Base-by-base conservation (phyloP, 2,329 filamentous ascomycete species). In the Xylaria sp. region DNA sequence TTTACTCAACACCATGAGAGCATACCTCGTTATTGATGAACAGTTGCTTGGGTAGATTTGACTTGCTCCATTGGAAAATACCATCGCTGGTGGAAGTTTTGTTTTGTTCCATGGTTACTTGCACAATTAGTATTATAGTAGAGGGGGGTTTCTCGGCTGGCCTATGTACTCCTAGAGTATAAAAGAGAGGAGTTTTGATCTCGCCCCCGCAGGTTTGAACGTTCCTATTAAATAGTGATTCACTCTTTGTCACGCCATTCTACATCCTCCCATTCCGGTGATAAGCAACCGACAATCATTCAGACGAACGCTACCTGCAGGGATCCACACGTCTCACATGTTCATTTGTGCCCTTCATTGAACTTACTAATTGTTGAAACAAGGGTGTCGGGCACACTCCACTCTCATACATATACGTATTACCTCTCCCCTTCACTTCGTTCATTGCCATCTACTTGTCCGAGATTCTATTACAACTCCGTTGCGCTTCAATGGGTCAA, bases 21-120 rank as follows among this genome's bases (percentile, higher is more conserved):
- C 70, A 57, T 54, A 79, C 79, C 70, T 82, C 75, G 51, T 81
- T 81, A 71, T 81, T 80, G 67, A 82, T 80, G 67, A 81, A 81
- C 4, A 80, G 74, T 62, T 79, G 73, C 71, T 80, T 81, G 7
- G 79, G 79, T 25, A 81, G 71, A 65, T 79, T 79, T 41, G 74
- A 66, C 54, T 74, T 78, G 71, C 67, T 75, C 72, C 75, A 80
- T 12, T 75, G 68, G 25, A 79, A 73, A 2, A 39, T n/a, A 10
- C 51, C 41, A 25, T 63, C 25, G 15, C 33, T 13, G 54, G 20
- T 23, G 7, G 65, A 20, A 3, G 36, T 12, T 49, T 31, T 41
- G 60, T 52, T 55, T 46, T 56, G 55, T 46, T 20, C 39, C 62
- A 69, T 66, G 39, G 18, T 59, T 4, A 59, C 13, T 51, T n/a